These are phyloP conservation scores for Blastocladiella britannica DNA, from an alignment of 192 early-diverging fungal genomes.

Conservation along the genomic window DNA sequence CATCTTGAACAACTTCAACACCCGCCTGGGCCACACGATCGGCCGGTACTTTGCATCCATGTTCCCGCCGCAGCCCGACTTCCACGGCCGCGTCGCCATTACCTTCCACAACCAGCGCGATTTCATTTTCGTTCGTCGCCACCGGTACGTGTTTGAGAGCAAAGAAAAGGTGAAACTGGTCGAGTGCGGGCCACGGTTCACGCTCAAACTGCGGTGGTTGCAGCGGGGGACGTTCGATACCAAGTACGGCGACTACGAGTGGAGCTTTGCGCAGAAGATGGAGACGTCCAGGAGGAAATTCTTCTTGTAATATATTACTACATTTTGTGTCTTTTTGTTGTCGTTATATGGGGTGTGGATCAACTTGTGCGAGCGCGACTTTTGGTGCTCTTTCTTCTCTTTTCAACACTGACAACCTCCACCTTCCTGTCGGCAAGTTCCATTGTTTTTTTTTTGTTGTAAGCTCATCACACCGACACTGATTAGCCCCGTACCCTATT, in stretches of 20 bases:
- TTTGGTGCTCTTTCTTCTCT: no score
- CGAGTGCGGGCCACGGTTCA: conserved; percentile 90
- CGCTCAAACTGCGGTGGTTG: conserved; percentile 76
- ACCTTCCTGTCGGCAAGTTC: no score
- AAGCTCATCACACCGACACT: no score
- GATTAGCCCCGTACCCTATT: no score
- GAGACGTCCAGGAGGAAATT: conserved; percentile 76
- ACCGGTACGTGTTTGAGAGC: conserved; percentile 81
- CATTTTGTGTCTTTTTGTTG: conserved; percentile 4
- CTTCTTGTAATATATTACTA: conserved; percentile 34
- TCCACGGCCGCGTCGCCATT: conserved; percentile 76
- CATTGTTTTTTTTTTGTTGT: no score
- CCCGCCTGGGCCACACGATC: conserved; percentile 85
- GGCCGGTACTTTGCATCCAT: conserved; percentile 88
- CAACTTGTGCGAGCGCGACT: no score
- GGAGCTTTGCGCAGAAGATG: conserved; percentile 75
- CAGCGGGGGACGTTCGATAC: conserved; percentile 92
- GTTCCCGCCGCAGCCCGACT: conserved; percentile 94
- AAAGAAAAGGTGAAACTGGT: conserved; percentile 67
- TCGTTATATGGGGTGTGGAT: no score
- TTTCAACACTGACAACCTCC: no score
- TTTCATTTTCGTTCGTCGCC: conserved; percentile 95
- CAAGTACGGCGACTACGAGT: conserved; percentile 80
- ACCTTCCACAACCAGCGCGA: conserved; percentile 99
- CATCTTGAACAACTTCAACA: conserved; percentile 94